Percentiles rank a stretch among this genome's conserved stretches.
Evolutionary conservation across 2,329 filamentous ascomycete species (phyloP).

Genomic region (Diaporthe longicolla): DNA sequence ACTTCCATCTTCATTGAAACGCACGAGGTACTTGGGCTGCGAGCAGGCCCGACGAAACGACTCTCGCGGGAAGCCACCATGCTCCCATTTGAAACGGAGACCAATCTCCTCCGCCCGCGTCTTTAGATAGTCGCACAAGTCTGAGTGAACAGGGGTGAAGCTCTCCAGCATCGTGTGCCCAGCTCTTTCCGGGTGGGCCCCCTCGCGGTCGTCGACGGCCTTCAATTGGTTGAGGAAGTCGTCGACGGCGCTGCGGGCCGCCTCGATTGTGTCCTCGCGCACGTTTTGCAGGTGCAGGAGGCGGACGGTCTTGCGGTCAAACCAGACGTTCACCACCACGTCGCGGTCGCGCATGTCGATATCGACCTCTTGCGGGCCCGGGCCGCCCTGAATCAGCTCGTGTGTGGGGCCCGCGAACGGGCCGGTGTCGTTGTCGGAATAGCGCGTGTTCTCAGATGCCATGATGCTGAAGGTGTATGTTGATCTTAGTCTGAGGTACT

Average conservation of each 20-base stretch:
- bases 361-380: background rate
- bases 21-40: constrained; percentile 5
- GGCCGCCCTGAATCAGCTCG: background rate
- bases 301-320: background rate
- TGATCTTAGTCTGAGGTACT: background rate
- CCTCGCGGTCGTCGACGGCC: background rate
- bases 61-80: constrained; percentile 6
- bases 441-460: background rate
- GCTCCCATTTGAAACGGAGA: background rate
- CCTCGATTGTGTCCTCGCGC: background rate
- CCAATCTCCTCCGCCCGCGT: background rate
- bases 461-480: background rate
- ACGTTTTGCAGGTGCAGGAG: background rate
- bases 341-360: constrained; percentile 9
- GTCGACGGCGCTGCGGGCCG: background rate
- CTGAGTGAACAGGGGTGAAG: background rate
- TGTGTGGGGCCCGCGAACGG: background rate
- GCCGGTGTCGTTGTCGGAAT: background rate
- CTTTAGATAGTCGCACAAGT: background rate
- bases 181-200: background rate
- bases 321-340: background rate
- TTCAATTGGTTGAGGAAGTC: background rate
- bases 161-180: background rate
- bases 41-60: background rate
- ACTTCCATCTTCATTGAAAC: background rate